Conservation (phyloP, 1,284 basidiomycete species). For the Fomitopsis schrenkii region DNA sequence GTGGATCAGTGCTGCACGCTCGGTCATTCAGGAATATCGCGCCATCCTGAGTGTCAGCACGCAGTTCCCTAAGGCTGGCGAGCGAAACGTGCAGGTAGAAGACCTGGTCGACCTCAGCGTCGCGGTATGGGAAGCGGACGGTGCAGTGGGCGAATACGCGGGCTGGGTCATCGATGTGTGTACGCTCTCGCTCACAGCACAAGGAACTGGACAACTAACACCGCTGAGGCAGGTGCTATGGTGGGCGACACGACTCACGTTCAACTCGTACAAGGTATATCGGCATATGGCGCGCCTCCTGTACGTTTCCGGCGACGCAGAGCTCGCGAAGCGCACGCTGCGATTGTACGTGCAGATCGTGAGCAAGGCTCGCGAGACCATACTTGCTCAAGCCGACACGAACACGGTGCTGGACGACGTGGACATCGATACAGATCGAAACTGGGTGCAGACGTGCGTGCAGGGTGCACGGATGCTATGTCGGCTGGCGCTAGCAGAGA, state of each 20-base stretch:
- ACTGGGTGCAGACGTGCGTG: constrained; percentile 72
- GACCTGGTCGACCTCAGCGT: constrained; percentile 83
- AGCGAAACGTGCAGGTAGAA: constrained; percentile 77
- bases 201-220: constrained; percentile 7
- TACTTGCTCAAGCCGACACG: constrained; percentile 21
- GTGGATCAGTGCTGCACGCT: constrained; percentile 65
- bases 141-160: constrained; percentile 52
- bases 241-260: constrained; percentile 90
- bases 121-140: constrained; percentile 75
- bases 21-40: constrained; percentile 66
- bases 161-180: constrained; percentile 74
- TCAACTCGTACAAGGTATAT: constrained; percentile 83
- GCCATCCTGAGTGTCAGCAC: constrained; percentile 65
- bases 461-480: constrained; percentile 77
- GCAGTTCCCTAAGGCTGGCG: constrained; percentile 80
- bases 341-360: constrained; percentile 84
- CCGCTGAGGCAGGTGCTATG: constrained; percentile 61
- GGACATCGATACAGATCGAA: constrained; percentile 51
- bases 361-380: constrained; percentile 70
- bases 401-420: constrained; percentile 30
- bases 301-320: constrained; percentile 57
- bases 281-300: constrained; percentile 79
- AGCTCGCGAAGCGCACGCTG: constrained; percentile 73
- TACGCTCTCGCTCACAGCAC: constrained; percentile 12
- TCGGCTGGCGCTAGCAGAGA: constrained; percentile 37